Base-by-base conservation (phyloP, 2,329 filamentous ascomycete genomes). In the Fusarium sp. region DNA sequence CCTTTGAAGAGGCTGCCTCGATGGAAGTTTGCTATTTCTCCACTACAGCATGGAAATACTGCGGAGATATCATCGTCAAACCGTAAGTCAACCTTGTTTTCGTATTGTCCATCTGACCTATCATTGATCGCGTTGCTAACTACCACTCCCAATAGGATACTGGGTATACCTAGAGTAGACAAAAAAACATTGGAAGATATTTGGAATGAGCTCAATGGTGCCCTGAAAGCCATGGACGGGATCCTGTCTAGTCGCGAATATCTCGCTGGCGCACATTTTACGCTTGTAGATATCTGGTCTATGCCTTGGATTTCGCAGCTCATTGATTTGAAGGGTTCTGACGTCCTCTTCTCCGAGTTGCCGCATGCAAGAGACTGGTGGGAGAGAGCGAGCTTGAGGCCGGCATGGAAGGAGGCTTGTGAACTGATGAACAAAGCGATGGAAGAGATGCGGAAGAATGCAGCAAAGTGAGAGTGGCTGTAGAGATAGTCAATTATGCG, bases 121-220 rank as follows among this genome's bases (percentile, higher is more conserved):
- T n/a, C 1, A 0, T 8, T 12, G 4, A 32, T 11, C 2, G 2
- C 13, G 0, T n/a, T 9, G 4, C 46, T 49, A 9, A 49, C 0
- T 12, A 1, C 3, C 3, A 10, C 4, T n/a, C 0, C 0, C 0
- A 18, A 32, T 0, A 50, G 47, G 8, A 6, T 50, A 33, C 21
- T 50, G 4, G 30, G 30, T 10, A 15, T 50, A 1, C 47, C 47
- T 0, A 50, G 47, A 15, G n/a, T 33, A 5, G 47, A 13, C 3
- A 2, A 13, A 9, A 50, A 19, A 3, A 11, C 11, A 13, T 0
- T 33, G 0, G 2, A 33, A 0, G 16, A 23, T 23, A 50, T 33
- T 15, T 50, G 30, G 47, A 15, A 19, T 2, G 47, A 33, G 16
- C 0, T 50, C 0, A 0, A 23, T 3, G 16, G n/a, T 8, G 30